Base-by-base conservation (phyloP, 2,329 filamentous ascomycete species). In the Claviceps sp. region DNA sequence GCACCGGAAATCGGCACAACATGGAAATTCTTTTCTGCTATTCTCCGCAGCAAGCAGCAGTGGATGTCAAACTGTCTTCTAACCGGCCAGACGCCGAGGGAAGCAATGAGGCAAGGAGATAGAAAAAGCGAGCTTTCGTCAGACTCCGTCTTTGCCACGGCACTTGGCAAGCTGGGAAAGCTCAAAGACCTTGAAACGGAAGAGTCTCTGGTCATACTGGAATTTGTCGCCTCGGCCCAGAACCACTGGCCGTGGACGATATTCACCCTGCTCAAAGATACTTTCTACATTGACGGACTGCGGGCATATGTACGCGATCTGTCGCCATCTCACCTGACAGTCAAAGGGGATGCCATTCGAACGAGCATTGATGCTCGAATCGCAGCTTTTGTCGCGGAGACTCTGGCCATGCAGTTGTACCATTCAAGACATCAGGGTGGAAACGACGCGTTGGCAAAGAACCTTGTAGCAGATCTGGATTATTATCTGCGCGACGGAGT, bases 231-330 rank as follows among this genome's bases (percentile, higher is more conserved):
- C 2, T 82, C 86, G 2, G 87, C 91, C 4, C 90, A 96, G 63
- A 93, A 95, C 65, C 87, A 89, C 63, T 97, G 91, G 91, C 86
- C 90, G 1, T 95, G 91, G 88, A 90, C 89, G 1, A 89, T 94
- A 52, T 84, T 87, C 52, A 82, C 85, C 41, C 72, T 95, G 39
- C 81, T 85, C 55, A 83, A 83, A 54, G 86, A 95, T 60, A 76
- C 78, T 0, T 73, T 74, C 0, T 91, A 95, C 61, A 77, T 96
- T 52, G 74, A 80, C 43, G 80, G 81, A 52, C 75, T 95, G 17
- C 78, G 87, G 17, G 74, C 76, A 4, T 93, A 88, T 63, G 76
- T 93, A 38, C 78, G 75, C 11, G 69, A 72, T 4, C 68, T 87
- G 22, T 73, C 74, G 53, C 66, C 79, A 4, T 73, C 76, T 1